Evolutionary conservation across 352 stramenopile species (phyloP), one percentile per base, ranked within the genome.

Genomic region (Phytopythium ostracodes): DNA sequence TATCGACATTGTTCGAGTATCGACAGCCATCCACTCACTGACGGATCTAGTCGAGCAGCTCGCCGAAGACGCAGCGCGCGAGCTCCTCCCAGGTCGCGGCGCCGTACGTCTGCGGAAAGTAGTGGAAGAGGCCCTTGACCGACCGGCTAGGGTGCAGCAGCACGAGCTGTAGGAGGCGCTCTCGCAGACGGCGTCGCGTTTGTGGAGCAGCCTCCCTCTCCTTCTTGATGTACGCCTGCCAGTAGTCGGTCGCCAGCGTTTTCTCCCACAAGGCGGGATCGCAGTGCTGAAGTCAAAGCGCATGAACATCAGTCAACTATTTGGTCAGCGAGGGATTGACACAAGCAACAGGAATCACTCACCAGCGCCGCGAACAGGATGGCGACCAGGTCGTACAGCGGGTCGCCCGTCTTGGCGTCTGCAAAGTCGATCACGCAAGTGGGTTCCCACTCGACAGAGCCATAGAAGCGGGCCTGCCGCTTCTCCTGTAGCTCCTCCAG

Each of bases 361-460:
- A 96, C 87, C 77, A 96, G 56, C 35, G 80, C 76, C 22, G 83
- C 76, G 62, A 93, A 91, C 60, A 94, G 87, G 27, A 96, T 64
- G 9, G 87, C 81, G 14, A 95, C 76, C 25, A 96, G 71, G 55
- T 96, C 88, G 63, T 91, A 96, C 17, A 96, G 55, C 54, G 87
- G 85, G 65, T 96, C 88, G 27, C 87, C 88, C 0, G 77, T 89
- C 78, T 94, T 94, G 63, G 80, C 72, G 64, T 96, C 88, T 0
- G 87, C 88, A 64, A 96, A 96, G 60, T 96, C 88, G 62, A 96
- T 93, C 59, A 96, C 81, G 11, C 77, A 78, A 14, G 64, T 73
- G 9, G 87, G 84, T 55, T 67, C 59, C 87, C 87, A 96, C 59
- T 81, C 62, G 33, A 72, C 56, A 1, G 63, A 47, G 17, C 84